A percentile compares a stretch with the other conserved stretches of the same genome.
These are phyloP conservation scores for Candida oleophila DNA, from an alignment of 805 yeast species.

Conservation along the genomic window DNA sequence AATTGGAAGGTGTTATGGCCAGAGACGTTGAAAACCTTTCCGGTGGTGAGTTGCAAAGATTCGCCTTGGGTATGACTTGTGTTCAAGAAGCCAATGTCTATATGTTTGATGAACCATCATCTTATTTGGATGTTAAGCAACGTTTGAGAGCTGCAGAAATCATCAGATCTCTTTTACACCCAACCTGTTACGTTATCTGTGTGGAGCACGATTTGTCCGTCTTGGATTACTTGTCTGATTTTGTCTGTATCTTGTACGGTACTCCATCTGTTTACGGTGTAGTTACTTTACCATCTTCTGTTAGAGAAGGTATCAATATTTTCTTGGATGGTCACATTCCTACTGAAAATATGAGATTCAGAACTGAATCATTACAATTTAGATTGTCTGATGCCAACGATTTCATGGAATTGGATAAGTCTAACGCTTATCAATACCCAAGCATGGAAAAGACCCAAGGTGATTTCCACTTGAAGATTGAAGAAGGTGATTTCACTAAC, in stretches of 20 bases:
- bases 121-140: slow-evolving; percentile 97
- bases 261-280: slow-evolving; percentile 99
- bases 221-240: slow-evolving; percentile 94
- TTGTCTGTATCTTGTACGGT: slow-evolving; percentile 94
- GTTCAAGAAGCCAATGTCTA: slow-evolving; percentile 93
- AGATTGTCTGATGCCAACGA: slow-evolving; percentile 90
- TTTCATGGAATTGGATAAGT: slow-evolving; percentile 69
- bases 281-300: slow-evolving; percentile 93
- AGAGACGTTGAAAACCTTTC: slow-evolving; percentile 90
- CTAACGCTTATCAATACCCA: slow-evolving; percentile 77
- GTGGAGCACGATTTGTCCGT: slow-evolving; percentile 99
- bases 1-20: slow-evolving; percentile 69
- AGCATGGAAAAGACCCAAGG: slow-evolving; percentile 90
- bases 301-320: slow-evolving; percentile 98
- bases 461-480: slow-evolving; percentile 82
- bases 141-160: slow-evolving; percentile 96
- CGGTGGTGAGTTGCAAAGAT: slow-evolving; percentile 99
- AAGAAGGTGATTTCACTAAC: slow-evolving; percentile 89
- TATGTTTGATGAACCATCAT: slow-evolving; percentile 99
- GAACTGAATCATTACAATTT: slow-evolving; percentile 93
- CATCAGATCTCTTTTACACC: slow-evolving; percentile 78
- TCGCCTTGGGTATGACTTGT: slow-evolving; percentile 96
- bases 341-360: slow-evolving; percentile 93
- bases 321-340: slow-evolving; percentile 98
- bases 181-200: slow-evolving; percentile 84